Conservation (phyloP, 2,329 filamentous ascomycete species). For the Paecilomyces formosus region DNA sequence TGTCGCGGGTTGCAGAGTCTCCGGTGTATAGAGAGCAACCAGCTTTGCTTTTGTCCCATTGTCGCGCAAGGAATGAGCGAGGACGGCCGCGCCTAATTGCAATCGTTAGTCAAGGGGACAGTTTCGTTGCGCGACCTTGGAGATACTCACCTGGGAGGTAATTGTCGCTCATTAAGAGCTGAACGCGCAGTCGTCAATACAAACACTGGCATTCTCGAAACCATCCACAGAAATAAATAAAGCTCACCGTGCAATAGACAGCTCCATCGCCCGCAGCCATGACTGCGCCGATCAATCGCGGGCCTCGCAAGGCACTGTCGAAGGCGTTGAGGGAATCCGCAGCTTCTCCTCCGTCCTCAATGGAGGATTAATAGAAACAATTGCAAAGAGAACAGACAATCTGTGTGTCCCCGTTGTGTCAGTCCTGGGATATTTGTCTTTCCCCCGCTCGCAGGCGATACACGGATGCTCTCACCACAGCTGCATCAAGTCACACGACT, state of each 20-base stretch:
- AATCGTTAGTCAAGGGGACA: conserved; percentile 9
- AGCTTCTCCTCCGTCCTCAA: background rate
- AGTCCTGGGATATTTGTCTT: conserved; percentile 10
- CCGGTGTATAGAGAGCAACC: conserved; percentile 73
- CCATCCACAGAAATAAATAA: conserved; percentile 1
- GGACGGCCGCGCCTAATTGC: conserved; percentile 71
- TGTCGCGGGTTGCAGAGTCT: conserved; percentile 67
- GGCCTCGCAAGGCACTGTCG: conserved; percentile 6
- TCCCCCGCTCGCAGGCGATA: conserved; percentile 13
- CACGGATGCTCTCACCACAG: conserved; percentile 9
- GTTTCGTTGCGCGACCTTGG: conserved; percentile 1
- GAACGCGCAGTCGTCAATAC: conserved; percentile 13
- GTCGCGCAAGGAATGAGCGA: conserved; percentile 92
- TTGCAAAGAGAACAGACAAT: conserved; percentile 1
- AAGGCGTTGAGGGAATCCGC: background rate
- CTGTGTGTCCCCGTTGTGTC: background rate
- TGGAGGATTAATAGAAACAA: background rate
- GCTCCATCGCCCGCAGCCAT: conserved; percentile 45
- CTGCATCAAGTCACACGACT: conserved; percentile 8
- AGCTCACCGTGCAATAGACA: conserved; percentile 59
- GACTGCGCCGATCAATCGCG: conserved; percentile 8
- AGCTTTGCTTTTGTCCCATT: conserved; percentile 79
- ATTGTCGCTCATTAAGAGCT: conserved; percentile 87
- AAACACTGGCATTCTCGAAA: conserved; percentile 8
- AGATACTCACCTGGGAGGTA: conserved; percentile 74